These are phyloP conservation scores for Alloteropsis semialata DNA, from an alignment of 176 grass and related monocot species.

Conservation along the genomic window DNA sequence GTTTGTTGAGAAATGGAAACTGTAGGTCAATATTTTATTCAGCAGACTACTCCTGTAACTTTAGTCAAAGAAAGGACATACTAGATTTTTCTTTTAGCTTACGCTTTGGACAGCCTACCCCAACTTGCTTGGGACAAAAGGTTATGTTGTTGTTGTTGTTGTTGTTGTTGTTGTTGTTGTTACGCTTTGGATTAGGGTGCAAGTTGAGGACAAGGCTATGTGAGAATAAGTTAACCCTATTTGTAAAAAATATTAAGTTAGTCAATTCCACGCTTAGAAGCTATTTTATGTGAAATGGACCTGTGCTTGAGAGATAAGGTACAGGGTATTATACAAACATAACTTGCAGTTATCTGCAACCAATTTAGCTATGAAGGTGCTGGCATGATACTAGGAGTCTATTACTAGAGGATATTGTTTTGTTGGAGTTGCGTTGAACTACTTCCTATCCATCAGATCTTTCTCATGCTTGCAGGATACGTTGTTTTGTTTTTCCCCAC, in stretches of 20 bases:
- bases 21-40: background rate
- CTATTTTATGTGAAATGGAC: background rate
- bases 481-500: background rate
- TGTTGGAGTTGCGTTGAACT: background rate
- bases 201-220: background rate
- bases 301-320: background rate
- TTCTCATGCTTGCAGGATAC: background rate
- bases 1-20: background rate
- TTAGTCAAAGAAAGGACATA: background rate
- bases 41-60: background rate
- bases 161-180: too few relatives aligned
- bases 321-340: background rate
- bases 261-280: background rate
- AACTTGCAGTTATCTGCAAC: background rate
- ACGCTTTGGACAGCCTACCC: too few relatives aligned
- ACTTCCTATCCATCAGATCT: background rate
- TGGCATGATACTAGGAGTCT: background rate
- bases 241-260: background rate
- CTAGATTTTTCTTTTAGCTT: background rate
- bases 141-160: too few relatives aligned
- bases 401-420: background rate
- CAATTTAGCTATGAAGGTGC: background rate
- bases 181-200: background rate
- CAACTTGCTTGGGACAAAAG: too few relatives aligned
- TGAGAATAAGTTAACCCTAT: slow-evolving; percentile 1